Evolutionary conservation across 306 rosid genomes (phyloP), one percentile per base, ranked within the genome.

Genomic region (Malus orientalis): DNA sequence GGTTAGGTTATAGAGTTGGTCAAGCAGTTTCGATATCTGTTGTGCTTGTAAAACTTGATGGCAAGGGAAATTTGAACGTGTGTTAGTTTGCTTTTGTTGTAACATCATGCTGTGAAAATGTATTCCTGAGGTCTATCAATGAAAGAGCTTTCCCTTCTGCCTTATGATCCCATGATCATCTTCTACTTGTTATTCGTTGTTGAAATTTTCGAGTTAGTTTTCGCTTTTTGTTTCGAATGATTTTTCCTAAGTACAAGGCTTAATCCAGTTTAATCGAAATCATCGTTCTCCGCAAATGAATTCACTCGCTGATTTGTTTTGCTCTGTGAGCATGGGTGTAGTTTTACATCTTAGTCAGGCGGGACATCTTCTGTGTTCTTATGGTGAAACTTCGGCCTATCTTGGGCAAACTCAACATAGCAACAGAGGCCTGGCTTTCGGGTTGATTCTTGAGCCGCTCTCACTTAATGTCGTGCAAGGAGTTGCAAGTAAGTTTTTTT

Each of bases 21-120:
- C 77, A 63, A 77, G 62, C 61, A 80, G 73, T 78, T 86, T 85
- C 83, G 79, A 61, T 67, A 30, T 67, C 29, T 30, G 19, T n/a
- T 23, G 14, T 30, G 58, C 82, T 69, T 64, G 75, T 51, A 20
- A 51, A 51, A 53, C 77, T 51, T 51, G 72, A 36, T 6, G 36
- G 30, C 8, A 2, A 40, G 27, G 44, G 57, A 49, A 12, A 68
- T n/a, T 67, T n/a, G 55, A 4, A 25, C 19, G 53, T 29, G 10
- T 3, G 6, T 32, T 8, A 29, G 42, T 74, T 25, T 25, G 69
- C 58, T 18, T 38, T 69, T 74, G 70, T 29, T 61, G 69, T 16
- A 74, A 60, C 30, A 27, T 19, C 61, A 18, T 18, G 77, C 30
- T 59, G 42, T 33, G 51, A 29, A 25, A 25, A 25, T 25, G 25